Evolutionary conservation across 345 rosid species (phyloP), one percentile per base, ranked within the genome.

Genomic region (Salix caprea): DNA sequence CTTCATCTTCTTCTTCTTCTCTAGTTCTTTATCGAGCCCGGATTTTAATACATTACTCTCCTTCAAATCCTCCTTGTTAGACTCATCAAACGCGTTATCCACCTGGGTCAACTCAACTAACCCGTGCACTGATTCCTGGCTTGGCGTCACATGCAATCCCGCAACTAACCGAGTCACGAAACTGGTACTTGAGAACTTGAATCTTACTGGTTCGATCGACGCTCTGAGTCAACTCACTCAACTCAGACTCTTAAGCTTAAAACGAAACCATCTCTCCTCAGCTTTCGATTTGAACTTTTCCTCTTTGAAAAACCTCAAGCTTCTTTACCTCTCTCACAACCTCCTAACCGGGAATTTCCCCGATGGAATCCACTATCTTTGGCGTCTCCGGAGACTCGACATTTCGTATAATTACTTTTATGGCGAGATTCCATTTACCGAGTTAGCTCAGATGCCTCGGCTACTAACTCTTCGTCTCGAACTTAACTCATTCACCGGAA

Each of bases 211-310:
- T 3, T 19, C 83, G 1, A 44, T 78, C 69, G 28, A 28, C 14
- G 44, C 81, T 1, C 79, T 85, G 23, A 66, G 52, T 60, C 67
- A 15, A 23, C 86, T 87, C 67, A 50, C 80, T 21, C 68, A 83
- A 36, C 86, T 87, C 74, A 69, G 90, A 68, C 74, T 85, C 61
- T 86, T 87, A 62, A 85, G 88, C 76, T 80, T 87, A 37, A 79
- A 79, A 42, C 60, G 58, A 74, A 87, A 87, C 85, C 72, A 21
- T 8, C 72, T 87, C 77, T 76, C 82, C 42, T 77, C 68, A 30
- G 39, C 80, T 30, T 40, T 69, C 19, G 42, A 54, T 69, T 28
- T 76, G 9, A 68, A 71, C 50, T 58, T 85, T 36, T 85, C 88
- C 61, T 48, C 79, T 1, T 83, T 82, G 78, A 72, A 80, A 1